Conservation (phyloP, 225 moss, liverwort and hornwort species). For the Rhytidiadelphus loreus region DNA sequence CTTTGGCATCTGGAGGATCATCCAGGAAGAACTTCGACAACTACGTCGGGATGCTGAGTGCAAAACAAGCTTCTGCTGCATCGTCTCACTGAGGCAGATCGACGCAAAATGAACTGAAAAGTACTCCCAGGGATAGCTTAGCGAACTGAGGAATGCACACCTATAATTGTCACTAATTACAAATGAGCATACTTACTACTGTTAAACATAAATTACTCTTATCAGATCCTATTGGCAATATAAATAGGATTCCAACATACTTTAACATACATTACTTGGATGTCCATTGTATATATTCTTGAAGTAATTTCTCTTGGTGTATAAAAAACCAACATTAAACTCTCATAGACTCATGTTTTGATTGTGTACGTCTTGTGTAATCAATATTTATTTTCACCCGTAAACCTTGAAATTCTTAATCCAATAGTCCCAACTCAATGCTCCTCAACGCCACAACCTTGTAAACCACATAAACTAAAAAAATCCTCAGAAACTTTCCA, state of each 20-base stretch:
- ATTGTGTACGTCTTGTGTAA: not conserved
- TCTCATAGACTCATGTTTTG: not conserved
- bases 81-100: not conserved
- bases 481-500: too few species aligned
- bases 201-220: too few species aligned
- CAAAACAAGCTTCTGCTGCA: not conserved
- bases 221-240: not conserved
- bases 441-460: too few species aligned
- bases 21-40: conserved; percentile 2
- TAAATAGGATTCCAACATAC: accelerated
- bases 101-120: not conserved
- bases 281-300: not conserved
- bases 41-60: not conserved
- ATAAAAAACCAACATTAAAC: not conserved
- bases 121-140: not conserved
- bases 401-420: too few species aligned
- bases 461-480: too few species aligned
- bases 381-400: not conserved
- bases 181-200: not conserved
- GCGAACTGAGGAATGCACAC: not conserved
- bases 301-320: not conserved
- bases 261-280: not conserved
- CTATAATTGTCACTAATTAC: not conserved
- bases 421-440: too few species aligned
- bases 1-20: conserved; percentile 9